These are phyloP conservation scores for Linnemannia zychae DNA, from an alignment of 192 early-diverging fungal species.

Conservation along the genomic window DNA sequence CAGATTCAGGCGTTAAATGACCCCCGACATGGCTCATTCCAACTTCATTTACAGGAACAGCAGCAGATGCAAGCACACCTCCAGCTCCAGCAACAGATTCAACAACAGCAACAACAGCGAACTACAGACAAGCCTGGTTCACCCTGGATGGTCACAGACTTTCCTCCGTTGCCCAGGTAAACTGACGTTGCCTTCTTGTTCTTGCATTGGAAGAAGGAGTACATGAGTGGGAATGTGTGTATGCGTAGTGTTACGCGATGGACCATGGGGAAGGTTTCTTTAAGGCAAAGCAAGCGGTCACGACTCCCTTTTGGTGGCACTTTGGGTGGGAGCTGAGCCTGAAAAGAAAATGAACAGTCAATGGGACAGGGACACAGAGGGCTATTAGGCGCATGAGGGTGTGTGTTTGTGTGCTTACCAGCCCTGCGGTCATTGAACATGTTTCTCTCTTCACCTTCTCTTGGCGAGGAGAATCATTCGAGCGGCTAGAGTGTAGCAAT, in stretches of 20 bases:
- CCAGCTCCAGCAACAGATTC: conserved; percentile 27
- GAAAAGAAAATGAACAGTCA: background rate
- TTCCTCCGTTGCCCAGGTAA: conserved; percentile 44
- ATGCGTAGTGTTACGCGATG: background rate
- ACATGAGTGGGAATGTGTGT: background rate
- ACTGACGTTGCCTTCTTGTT: background rate
- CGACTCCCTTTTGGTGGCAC: background rate
- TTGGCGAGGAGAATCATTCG: background rate
- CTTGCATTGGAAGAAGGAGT: background rate
- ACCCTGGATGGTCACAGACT: conserved; percentile 32
- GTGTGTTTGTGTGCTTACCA: background rate
- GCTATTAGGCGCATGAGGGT: background rate
- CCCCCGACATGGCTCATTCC: conserved; percentile 19
- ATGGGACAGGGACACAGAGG: background rate
- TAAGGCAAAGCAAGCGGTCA: background rate
- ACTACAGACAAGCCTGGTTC: conserved; percentile 26
- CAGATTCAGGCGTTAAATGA: conserved; percentile 49
- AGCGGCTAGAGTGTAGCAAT: background rate
- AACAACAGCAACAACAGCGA: conserved; percentile 32
- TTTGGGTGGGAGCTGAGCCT: background rate
- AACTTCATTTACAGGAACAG: conserved; percentile 44
- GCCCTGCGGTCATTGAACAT: background rate
- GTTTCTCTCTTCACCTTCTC: background rate
- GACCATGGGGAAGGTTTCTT: background rate
- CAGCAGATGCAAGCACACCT: conserved; percentile 33